Conservation (phyloP, 2,329 filamentous ascomycete genomes). For the Tolypocladium album region DNA sequence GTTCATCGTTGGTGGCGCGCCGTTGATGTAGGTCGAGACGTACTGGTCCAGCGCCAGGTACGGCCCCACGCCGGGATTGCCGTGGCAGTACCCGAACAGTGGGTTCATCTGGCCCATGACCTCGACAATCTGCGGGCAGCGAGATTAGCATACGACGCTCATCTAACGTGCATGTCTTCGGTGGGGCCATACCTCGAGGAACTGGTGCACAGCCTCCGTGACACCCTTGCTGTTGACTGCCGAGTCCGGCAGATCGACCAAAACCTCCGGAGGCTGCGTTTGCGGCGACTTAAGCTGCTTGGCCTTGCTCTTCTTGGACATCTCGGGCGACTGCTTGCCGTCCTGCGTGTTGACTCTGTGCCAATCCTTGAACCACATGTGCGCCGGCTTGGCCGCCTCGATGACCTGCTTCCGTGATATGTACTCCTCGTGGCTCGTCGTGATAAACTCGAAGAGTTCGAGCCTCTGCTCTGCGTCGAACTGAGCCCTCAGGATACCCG, state of each 20-base stretch:
- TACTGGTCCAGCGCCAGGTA: conserved; percentile 52
- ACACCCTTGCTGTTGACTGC: conserved; percentile 49
- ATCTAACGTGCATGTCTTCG: conserved; percentile 7
- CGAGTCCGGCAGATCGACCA: conserved; percentile 47
- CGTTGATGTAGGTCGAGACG: conserved; percentile 35
- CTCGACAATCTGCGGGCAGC: conserved; percentile 42
- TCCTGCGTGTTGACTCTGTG: conserved; percentile 46
- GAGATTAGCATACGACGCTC: neutral
- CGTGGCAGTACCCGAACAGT: conserved; percentile 47
- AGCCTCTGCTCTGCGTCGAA: conserved; percentile 75
- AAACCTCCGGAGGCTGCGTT: conserved; percentile 44
- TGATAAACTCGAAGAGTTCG: conserved; percentile 74
- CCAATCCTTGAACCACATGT: conserved; percentile 58
- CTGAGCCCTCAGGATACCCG: conserved; percentile 65
- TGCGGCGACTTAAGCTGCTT: conserved; percentile 49
- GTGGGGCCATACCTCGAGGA: conserved; percentile 43
- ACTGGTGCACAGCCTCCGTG: conserved; percentile 50
- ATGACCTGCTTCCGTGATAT: conserved; percentile 59
- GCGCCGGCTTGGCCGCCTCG: conserved; percentile 48
- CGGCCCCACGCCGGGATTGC: conserved; percentile 42
- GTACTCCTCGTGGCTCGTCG: conserved; percentile 70
- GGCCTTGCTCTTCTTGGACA: conserved; percentile 55
- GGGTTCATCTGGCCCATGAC: conserved; percentile 58
- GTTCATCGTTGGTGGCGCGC: conserved; percentile 28
- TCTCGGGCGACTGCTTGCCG: conserved; percentile 50